A percentile compares a stretch with the other conserved stretches of the same genome.
Evolutionary conservation across 2,329 filamentous ascomycete genomes (phyloP).

Genomic region (Neospermospora avenae): DNA sequence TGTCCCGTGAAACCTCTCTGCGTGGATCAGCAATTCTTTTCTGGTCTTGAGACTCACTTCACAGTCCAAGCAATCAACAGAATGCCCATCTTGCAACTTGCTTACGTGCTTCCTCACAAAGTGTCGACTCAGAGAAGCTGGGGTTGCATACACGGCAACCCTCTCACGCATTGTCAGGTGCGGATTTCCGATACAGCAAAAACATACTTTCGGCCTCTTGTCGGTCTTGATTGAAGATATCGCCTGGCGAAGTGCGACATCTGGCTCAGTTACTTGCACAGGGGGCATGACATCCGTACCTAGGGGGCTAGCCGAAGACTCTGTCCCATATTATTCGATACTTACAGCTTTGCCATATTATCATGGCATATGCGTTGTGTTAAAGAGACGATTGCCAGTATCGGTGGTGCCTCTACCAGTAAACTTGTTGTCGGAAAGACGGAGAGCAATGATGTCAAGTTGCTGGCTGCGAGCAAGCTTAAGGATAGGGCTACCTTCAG

Average conservation of each 20-base stretch:
- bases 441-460: conserved; percentile 48
- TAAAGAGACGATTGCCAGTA: conserved; percentile 58
- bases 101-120: background rate
- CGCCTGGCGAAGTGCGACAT: background rate
- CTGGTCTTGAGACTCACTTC: background rate
- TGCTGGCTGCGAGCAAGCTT: conserved; percentile 20
- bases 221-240: background rate
- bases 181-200: background rate
- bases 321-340: background rate
- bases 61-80: background rate
- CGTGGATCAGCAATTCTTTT: background rate
- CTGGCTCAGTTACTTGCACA: background rate
- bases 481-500: conserved; percentile 18
- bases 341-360: background rate
- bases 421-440: conserved; percentile 55
- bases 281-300: background rate
- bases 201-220: background rate
- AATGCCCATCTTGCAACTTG: background rate
- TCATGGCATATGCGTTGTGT: conserved; percentile 48
- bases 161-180: background rate
- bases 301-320: background rate
- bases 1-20: background rate
- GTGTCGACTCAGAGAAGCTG: background rate
- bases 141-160: background rate
- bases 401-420: conserved; percentile 51